Percentiles rank a stretch among this genome's conserved stretches.
phyloP scores from a whole-genome alignment of 1,284 basidiomycete genomes.

The Crucibulum parvulum region DNA sequence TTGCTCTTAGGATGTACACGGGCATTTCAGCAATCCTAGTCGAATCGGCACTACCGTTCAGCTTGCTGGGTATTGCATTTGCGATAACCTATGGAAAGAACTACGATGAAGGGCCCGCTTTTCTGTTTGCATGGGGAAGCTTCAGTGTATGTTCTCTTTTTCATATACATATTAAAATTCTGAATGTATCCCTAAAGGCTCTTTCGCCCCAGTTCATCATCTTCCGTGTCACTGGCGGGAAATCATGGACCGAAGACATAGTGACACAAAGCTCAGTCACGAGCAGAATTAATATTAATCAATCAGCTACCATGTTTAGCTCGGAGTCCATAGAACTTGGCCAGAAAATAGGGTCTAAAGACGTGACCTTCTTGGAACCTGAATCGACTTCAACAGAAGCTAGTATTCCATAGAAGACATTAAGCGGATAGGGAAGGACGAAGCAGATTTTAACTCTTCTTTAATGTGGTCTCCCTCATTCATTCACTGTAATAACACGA shows the following conservation, averaged over 20 bases:
- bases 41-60: slow-evolving; percentile 23
- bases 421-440: no score
- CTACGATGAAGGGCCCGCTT: slow-evolving; percentile 1
- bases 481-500: no score
- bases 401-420: no score
- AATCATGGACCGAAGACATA: slow-evolving; percentile 13
- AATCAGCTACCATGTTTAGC: no score
- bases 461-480: no score
- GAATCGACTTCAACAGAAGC: no score
- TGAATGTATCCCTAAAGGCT: not conserved
- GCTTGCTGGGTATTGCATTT: slow-evolving; percentile 17
- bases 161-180: not conserved
- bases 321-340: no score
- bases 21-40: slow-evolving; percentile 19
- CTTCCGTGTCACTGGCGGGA: slow-evolving; percentile 17
- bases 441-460: no score
- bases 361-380: no score
- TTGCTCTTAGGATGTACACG: slow-evolving; percentile 13
- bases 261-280: no score
- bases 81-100: slow-evolving; percentile 8
- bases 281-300: no score
- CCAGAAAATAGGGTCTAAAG: no score
- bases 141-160: not conserved
- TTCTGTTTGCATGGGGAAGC: slow-evolving; percentile 15
- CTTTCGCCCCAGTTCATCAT: slow-evolving; percentile 23